These are phyloP conservation scores for Xylaria sp. DNA, from an alignment of 2,329 filamentous ascomycete species.

Conservation along the genomic window DNA sequence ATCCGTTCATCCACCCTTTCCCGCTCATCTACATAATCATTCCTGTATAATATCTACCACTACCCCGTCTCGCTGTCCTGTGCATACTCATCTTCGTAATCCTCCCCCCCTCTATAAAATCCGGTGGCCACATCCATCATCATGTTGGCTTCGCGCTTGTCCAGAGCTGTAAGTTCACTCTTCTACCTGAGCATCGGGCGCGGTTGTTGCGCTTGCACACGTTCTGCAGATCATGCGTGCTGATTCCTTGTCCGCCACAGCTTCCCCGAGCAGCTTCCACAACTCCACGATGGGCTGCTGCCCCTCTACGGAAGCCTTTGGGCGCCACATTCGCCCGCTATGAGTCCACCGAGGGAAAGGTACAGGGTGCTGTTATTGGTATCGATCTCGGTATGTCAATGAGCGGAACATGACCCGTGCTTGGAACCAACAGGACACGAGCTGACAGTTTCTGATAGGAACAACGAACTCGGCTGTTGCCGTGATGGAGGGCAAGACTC, in stretches of 20 bases:
- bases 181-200: not conserved
- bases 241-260: conserved; percentile 55
- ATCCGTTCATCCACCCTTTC: conserved; percentile 43
- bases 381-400: conserved; percentile 85
- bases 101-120: conserved; percentile 43
- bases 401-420: not conserved
- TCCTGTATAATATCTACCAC: conserved; percentile 45
- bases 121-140: conserved; percentile 51
- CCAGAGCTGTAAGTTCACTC: conserved; percentile 74
- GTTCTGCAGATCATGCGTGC: not conserved
- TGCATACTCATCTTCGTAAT: conserved; percentile 47
- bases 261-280: conserved; percentile 80
- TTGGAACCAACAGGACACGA: not conserved
- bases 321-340: conserved; percentile 80
- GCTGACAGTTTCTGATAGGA: conserved; percentile 55
- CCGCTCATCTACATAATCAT: conserved; percentile 37
- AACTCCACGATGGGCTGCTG: conserved; percentile 73
- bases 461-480: conserved; percentile 98
- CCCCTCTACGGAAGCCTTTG: conserved; percentile 74
- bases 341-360: conserved; percentile 84
- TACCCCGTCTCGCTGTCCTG: conserved; percentile 47
- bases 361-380: conserved; percentile 95
- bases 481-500: conserved; percentile 95
- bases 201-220: not conserved
- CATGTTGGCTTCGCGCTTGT: conserved; percentile 78